These are phyloP conservation scores for Pseudozyma thailandica DNA, from an alignment of 1,284 basidiomycete genomes.

Conservation along the genomic window DNA sequence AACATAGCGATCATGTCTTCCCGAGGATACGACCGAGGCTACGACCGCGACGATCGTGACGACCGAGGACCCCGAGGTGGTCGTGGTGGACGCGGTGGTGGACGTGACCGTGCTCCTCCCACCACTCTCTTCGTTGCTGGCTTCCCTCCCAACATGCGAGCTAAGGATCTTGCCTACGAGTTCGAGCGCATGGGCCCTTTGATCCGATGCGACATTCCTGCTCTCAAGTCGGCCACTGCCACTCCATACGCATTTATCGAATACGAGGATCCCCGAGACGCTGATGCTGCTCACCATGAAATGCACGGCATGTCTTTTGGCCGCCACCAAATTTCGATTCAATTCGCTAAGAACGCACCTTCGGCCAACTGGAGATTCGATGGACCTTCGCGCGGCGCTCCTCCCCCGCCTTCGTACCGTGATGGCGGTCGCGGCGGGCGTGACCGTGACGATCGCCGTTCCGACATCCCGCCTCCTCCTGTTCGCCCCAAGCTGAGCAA, in stretches of 20 bases:
- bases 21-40: slow-evolving; percentile 40
- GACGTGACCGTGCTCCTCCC: slow-evolving; percentile 37
- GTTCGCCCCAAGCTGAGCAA: slow-evolving; percentile 24
- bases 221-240: slow-evolving; percentile 49
- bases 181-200: slow-evolving; percentile 61
- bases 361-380: slow-evolving; percentile 58
- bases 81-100: slow-evolving; percentile 25
- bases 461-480: slow-evolving; percentile 27
- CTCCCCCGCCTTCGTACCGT: slow-evolving; percentile 43
- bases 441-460: slow-evolving; percentile 31
- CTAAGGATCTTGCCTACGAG: slow-evolving; percentile 62
- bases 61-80: slow-evolving; percentile 34
- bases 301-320: slow-evolving; percentile 63
- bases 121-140: slow-evolving; percentile 55
- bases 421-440: slow-evolving; percentile 38
- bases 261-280: slow-evolving; percentile 60
- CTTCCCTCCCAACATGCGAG: slow-evolving; percentile 59
- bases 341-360: slow-evolving; percentile 62
- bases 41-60: slow-evolving; percentile 43
- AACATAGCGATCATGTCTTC: slow-evolving; percentile 19
- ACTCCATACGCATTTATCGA: slow-evolving; percentile 63
- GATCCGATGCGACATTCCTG: slow-evolving; percentile 63
- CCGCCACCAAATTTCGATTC: slow-evolving; percentile 52
- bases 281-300: slow-evolving; percentile 58
- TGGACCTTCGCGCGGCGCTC: slow-evolving; percentile 45